Evolutionary conservation across 345 rosid genomes (phyloP).

Genomic region (Camelina neglecta): DNA sequence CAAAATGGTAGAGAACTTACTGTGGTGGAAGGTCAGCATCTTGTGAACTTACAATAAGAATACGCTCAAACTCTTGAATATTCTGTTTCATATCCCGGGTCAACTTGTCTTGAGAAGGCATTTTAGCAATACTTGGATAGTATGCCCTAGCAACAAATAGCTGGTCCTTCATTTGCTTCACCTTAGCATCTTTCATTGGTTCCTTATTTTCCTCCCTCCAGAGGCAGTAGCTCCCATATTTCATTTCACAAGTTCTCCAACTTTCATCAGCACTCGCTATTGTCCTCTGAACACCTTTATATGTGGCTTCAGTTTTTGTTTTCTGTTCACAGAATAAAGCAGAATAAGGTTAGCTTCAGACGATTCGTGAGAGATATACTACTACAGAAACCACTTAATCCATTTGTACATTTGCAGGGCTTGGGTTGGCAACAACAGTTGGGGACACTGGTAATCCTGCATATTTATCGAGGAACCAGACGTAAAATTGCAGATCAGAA

Average conservation of each 20-base stretch:
- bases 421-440: slow-evolving; percentile 38
- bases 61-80: slow-evolving; percentile 91
- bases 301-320: slow-evolving; percentile 33
- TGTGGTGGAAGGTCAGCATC: slow-evolving; percentile 82
- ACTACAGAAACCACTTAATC: slow-evolving; percentile 28
- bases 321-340: slow-evolving; percentile 49
- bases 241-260: slow-evolving; percentile 67
- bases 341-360: slow-evolving; percentile 23
- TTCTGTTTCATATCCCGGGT: slow-evolving; percentile 82
- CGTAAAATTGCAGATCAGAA: slow-evolving; percentile 12
- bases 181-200: slow-evolving; percentile 77
- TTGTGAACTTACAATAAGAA: slow-evolving; percentile 85
- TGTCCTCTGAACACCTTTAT: slow-evolving; percentile 27
- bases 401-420: slow-evolving; percentile 38
- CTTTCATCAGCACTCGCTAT: slow-evolving; percentile 49
- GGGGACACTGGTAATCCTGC: slow-evolving; percentile 43
- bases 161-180: slow-evolving; percentile 86
- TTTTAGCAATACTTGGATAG: slow-evolving; percentile 91
- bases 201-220: slow-evolving; percentile 88
- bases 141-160: slow-evolving; percentile 96
- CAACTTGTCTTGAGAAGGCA: slow-evolving; percentile 71
- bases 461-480: slow-evolving; percentile 22
- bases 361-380: not conserved
- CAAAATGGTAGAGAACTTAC: slow-evolving; percentile 59
- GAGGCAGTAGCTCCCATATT: slow-evolving; percentile 92